Evolutionary conservation across 1,139 yeast genomes (phyloP), one percentile per base, ranked within the genome.

Genomic region (Spencermartinsiella ligniputridi): DNA sequence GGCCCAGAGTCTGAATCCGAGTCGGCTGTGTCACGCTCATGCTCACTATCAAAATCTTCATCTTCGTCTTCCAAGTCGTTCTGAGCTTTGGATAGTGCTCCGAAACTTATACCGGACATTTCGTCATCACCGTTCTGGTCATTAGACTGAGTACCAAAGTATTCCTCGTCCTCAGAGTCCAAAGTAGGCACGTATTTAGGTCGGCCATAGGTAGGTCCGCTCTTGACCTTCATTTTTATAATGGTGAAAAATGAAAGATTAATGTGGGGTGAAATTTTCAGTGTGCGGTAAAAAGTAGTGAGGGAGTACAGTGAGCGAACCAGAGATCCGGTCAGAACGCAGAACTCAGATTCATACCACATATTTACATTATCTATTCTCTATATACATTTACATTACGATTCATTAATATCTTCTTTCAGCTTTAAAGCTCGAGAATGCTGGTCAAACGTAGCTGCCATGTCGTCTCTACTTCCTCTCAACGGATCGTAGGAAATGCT

Each of bases 401-500:
- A 44, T 25, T 55, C 59, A 9, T 51, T 42, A 35, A 59, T 58
- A 30, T 59, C 62, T 24, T 78, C 82, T 53, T 76, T 64, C 49
- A 79, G 68, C 41, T 75, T 77, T 58, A 79, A 69, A 53, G 74
- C 70, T 57, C 83, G 71, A 30, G 83, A 78, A 55, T 79, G 79
- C 21, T 75, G 62, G 57, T 79, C 79, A 50, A 79, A 73, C 5
- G 56, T 47, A 43, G 60, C 62, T n/a, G 55, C 55, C 56, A 67
- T 55, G 43, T 66, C 71, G n/a, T 42, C 46, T 8, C 67, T 57
- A 22, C 52, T 39, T 12, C 52, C 50, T 60, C 76, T 65, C 2
- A 72, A 64, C 2, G 96, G 96, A 60, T 88, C 86, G 3, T 80
- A 78, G 45, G 75, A 75, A 68, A 88, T 69, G 4, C 73, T 74